A percentile compares a stretch with the other conserved stretches of the same genome.
Evolutionary conservation across 768 basidiomycete genomes (phyloP).

Genomic region (Cystobasidium onofrii): DNA sequence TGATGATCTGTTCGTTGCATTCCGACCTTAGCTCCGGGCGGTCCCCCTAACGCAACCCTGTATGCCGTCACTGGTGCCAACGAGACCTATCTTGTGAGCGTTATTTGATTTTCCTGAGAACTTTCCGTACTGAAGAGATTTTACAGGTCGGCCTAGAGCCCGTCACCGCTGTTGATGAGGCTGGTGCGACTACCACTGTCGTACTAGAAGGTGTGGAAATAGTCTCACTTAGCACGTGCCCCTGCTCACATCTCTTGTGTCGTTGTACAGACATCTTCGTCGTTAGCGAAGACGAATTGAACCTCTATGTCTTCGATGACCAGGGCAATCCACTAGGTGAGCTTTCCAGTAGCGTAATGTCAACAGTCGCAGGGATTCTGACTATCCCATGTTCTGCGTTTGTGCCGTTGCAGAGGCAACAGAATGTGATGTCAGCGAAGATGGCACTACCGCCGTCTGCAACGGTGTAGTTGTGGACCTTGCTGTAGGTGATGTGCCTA

Average conservation of each 20-base stretch:
- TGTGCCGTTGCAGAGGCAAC: background rate
- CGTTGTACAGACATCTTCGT: background rate
- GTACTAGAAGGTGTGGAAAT: background rate
- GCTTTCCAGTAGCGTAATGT: no score
- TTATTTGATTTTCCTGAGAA: no score
- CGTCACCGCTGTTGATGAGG: background rate
- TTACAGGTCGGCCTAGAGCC: background rate
- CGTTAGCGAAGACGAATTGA: background rate
- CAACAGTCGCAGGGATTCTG: no score
- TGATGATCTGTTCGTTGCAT: background rate
- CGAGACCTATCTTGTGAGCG: conserved; percentile 1
- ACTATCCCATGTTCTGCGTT: background rate
- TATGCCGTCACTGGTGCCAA: background rate
- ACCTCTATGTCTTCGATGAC: background rate
- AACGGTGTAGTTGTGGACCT: background rate
- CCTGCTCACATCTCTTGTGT: no score
- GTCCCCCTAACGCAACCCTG: background rate
- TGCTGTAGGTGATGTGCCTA: no score
- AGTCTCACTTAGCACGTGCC: background rate
- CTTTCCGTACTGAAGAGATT: no score
- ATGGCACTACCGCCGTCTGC: background rate
- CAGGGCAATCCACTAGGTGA: background rate
- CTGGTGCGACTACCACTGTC: background rate
- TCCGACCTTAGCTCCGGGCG: background rate
- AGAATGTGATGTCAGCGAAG: background rate